Conservation (phyloP, 805 yeast genomes). For the Lipomyces yamadae region DNA sequence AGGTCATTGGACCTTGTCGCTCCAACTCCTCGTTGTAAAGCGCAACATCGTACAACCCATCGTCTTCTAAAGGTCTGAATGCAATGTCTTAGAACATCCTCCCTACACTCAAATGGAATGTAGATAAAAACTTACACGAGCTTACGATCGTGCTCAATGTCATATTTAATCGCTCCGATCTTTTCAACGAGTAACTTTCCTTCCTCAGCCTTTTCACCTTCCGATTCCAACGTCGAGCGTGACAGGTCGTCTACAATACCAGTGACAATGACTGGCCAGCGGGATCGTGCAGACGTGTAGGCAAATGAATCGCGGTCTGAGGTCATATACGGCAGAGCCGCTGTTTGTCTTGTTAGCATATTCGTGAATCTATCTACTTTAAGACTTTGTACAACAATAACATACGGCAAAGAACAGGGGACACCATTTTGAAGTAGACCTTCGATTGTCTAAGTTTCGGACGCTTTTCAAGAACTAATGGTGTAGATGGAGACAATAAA, state of each 20-base stretch:
- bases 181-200: slow-evolving; percentile 40
- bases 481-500: neutral
- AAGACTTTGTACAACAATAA: neutral
- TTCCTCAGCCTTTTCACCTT: slow-evolving; percentile 52
- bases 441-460: neutral
- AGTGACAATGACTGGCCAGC: slow-evolving; percentile 86
- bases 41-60: slow-evolving; percentile 46
- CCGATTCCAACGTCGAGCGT: slow-evolving; percentile 39
- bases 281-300: slow-evolving; percentile 68
- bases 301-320: slow-evolving; percentile 82
- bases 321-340: slow-evolving; percentile 55
- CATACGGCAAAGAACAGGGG: slow-evolving; percentile 16
- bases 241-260: slow-evolving; percentile 69
- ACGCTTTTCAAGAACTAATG: neutral
- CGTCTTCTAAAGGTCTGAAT: slow-evolving; percentile 51
- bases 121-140: slow-evolving; percentile 23
- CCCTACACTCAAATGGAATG: neutral
- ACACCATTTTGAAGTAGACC: slow-evolving; percentile 1
- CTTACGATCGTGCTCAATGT: slow-evolving; percentile 48
- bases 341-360: slow-evolving; percentile 10
- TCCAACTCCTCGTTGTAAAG: slow-evolving; percentile 64
- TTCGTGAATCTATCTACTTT: too few relatives aligned
- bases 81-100: slow-evolving; percentile 44
- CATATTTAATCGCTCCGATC: slow-evolving; percentile 46
- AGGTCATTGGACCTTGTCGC: slow-evolving; percentile 52